Evolutionary conservation across 2,329 filamentous ascomycete species (phyloP).

Genomic region (Elsinoe batatas): DNA sequence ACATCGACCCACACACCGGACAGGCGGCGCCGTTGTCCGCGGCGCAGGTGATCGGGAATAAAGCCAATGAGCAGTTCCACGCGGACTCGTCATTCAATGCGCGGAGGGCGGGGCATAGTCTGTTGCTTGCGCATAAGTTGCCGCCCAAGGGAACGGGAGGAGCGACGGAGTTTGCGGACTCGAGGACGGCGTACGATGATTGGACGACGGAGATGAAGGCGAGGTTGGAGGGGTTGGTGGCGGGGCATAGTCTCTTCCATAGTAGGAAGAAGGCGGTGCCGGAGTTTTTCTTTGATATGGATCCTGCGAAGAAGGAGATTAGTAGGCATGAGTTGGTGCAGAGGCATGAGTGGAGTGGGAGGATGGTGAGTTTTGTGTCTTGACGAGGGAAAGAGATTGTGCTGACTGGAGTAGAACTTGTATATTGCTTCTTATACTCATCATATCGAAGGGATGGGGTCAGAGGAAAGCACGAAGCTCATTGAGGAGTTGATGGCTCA

Average conservation of each 20-base stretch:
- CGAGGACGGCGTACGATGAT: constrained; percentile 41
- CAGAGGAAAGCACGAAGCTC: background rate
- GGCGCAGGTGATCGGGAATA: constrained; percentile 16
- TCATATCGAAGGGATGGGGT: background rate
- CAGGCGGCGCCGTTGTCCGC: background rate
- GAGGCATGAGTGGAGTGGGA: constrained; percentile 41
- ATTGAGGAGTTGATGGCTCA: constrained; percentile 1
- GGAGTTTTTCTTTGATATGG: constrained; percentile 38
- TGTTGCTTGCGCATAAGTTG: constrained; percentile 42
- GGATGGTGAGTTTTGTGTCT: constrained; percentile 25
- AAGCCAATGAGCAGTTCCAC: constrained; percentile 45
- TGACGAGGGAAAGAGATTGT: background rate
- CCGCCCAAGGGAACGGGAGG: constrained; percentile 41
- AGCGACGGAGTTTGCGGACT: constrained; percentile 46
- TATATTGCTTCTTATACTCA: constrained; percentile 6
- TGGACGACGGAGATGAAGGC: constrained; percentile 30
- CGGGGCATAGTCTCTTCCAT: constrained; percentile 44
- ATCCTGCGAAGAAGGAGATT: constrained; percentile 32
- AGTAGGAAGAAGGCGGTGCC: constrained; percentile 44
- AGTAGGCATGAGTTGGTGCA: constrained; percentile 42
- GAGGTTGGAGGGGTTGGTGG: constrained; percentile 32
- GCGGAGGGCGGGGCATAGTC: constrained; percentile 42
- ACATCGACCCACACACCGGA: constrained; percentile 33
- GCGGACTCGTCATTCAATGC: constrained; percentile 48
- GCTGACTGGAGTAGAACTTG: background rate